Percentiles rank a stretch among this genome's conserved stretches.
Evolutionary conservation across 768 basidiomycete species (phyloP).

Genomic region (Tephrocybe sp.): DNA sequence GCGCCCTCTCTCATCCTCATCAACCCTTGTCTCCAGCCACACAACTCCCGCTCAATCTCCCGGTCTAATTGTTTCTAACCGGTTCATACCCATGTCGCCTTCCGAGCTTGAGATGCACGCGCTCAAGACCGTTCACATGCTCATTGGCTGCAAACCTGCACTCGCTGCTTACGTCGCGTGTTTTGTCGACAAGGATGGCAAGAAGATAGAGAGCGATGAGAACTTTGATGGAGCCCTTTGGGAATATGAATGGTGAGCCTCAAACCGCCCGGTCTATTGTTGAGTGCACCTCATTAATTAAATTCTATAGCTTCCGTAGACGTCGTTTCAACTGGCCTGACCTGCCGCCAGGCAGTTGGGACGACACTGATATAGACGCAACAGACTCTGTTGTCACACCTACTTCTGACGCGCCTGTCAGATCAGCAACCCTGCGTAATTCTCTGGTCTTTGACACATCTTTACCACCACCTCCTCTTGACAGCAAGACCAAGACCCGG

Average conservation of each 20-base stretch:
- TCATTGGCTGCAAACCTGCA: slow-evolving; percentile 61
- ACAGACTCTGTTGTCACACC: slow-evolving; percentile 13
- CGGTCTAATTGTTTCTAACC: slow-evolving; percentile 57
- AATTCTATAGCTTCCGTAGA: slow-evolving; percentile 54
- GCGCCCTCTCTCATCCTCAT: slow-evolving; percentile 18
- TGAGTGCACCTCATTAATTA: slow-evolving; percentile 7
- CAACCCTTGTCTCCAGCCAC: slow-evolving; percentile 13
- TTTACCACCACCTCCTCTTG: slow-evolving; percentile 19
- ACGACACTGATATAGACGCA: slow-evolving; percentile 20
- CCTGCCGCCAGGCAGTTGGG: slow-evolving; percentile 24
- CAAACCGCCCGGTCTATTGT: slow-evolving; percentile 3
- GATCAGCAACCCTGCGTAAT: slow-evolving; percentile 11
- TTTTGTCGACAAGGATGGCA: slow-evolving; percentile 35
- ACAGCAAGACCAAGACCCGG: background rate
- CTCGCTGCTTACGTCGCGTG: slow-evolving; percentile 46
- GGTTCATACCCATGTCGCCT: slow-evolving; percentile 56
- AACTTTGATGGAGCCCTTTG: slow-evolving; percentile 43
- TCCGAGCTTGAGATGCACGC: slow-evolving; percentile 71
- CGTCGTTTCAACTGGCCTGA: slow-evolving; percentile 70
- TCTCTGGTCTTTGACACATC: slow-evolving; percentile 15
- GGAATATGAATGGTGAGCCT: slow-evolving; percentile 56
- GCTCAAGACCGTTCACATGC: slow-evolving; percentile 64
- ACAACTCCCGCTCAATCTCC: slow-evolving; percentile 46
- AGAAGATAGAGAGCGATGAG: slow-evolving; percentile 28
- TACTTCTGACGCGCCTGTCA: slow-evolving; percentile 15